Base-by-base conservation (phyloP, 345 rosid genomes). In the Salix arbutifolia region DNA sequence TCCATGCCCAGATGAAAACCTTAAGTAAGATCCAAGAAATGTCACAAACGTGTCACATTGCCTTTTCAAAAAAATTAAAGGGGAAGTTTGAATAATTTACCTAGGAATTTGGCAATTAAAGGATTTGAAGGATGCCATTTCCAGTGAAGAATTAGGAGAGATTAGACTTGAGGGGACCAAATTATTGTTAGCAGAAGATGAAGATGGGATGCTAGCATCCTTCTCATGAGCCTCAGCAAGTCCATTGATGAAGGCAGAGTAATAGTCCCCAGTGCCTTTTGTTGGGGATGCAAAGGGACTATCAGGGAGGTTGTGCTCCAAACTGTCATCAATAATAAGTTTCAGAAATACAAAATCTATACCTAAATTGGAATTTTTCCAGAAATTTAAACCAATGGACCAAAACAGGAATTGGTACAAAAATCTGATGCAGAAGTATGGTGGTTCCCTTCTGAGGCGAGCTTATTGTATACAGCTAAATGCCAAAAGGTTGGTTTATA, bases 101-200 rank as follows among this genome's bases (percentile, higher is more conserved):
- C 96, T 88, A 2, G 94, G 94, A 62, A 91, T 79, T 81, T 92
- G 97, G 86, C 87, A 94, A 79, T 91, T 94, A 83, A 91, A 90
- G 52, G 93, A 79, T 64, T 86, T 88, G 86, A 88, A 87, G 33
- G 92, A 83, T 44, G 90, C 84, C 82, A 80, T 84, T 80, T 89
- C 95, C 37, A 88, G 56, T 19, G 91, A 68, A 23, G 85, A 74
- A 85, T 74, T 82, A 68, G 80, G 72, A 46, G 86, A 80, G 66
- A 82, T 58, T 35, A 86, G 75, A 72, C 86, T 60, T 40, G 84
- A 70, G 56, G 88, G 21, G 31, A 72, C 86, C 64, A 76, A 48
- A 58, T 76, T 87, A 70, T 79, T 86, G 91, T 85, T 74, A 75
- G 85, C 61, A 65, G 86, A 70, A 72, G 91, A 69, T 62, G 85